Conservation (phyloP, 768 basidiomycete genomes). For the Rhizopogon vinicolor region DNA sequence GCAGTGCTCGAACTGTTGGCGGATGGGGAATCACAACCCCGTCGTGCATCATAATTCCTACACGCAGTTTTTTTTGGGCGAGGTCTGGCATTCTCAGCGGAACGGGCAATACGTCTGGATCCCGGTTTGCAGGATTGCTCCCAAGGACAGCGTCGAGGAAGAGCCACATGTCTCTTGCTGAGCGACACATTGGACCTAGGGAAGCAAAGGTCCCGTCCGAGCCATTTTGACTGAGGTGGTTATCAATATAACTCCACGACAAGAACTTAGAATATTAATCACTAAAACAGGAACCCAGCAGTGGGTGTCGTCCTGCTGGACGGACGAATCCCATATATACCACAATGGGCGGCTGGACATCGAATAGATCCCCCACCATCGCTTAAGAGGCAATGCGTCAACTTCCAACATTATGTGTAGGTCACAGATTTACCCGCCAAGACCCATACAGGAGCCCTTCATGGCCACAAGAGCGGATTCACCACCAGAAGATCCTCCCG, state of each 20-base stretch:
- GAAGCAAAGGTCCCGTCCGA: constrained; percentile 10
- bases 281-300: constrained; percentile 10
- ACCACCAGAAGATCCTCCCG: constrained; percentile 51
- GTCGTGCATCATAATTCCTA: constrained; percentile 11
- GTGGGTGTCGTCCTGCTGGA: constrained; percentile 28
- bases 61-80: constrained; percentile 23
- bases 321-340: constrained; percentile 38
- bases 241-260: constrained; percentile 8
- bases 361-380: constrained; percentile 34
- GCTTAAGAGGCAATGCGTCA: constrained; percentile 2
- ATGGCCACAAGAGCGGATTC: constrained; percentile 44
- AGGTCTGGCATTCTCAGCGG: constrained; percentile 19
- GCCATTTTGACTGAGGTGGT: constrained; percentile 20
- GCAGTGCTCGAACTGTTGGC: constrained; percentile 37
- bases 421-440: constrained; percentile 31
- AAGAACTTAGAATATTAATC: constrained; percentile 3
- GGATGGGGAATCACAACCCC: constrained; percentile 32
- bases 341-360: constrained; percentile 30
- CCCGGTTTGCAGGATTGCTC: constrained; percentile 35
- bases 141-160: constrained; percentile 18
- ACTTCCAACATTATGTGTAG: background rate
- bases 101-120: constrained; percentile 31
- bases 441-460: constrained; percentile 40
- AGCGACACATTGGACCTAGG: constrained; percentile 22
- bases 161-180: constrained; percentile 20